Evolutionary conservation across 768 basidiomycete genomes (phyloP).

Genomic region (Mycena metata): DNA sequence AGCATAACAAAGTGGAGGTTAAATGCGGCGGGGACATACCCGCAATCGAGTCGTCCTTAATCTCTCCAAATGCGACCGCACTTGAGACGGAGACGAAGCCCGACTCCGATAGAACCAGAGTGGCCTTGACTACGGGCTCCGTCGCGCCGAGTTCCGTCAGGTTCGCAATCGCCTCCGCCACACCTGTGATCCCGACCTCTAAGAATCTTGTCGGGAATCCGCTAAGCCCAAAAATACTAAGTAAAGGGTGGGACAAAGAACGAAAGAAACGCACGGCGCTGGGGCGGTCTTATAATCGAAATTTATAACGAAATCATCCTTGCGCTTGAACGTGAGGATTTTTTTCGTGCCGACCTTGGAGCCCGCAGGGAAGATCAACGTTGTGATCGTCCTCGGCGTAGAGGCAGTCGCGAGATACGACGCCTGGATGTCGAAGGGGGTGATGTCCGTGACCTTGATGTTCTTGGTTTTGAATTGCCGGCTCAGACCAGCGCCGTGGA

Average conservation of each 20-base stretch:
- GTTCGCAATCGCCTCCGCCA: conserved; percentile 83
- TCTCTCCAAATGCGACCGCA: conserved; percentile 83
- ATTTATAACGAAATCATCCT: conserved; percentile 84
- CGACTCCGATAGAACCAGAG: conserved; percentile 85
- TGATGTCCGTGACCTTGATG: conserved; percentile 85
- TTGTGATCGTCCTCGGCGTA: conserved; percentile 76
- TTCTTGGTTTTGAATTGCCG: conserved; percentile 96
- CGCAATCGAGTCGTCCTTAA: conserved; percentile 83
- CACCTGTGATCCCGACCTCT: conserved; percentile 78
- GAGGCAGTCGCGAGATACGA: conserved; percentile 79
- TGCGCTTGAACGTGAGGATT: conserved; percentile 87
- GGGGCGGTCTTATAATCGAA: conserved; percentile 80
- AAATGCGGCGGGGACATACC: conserved; percentile 58
- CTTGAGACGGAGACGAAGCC: conserved; percentile 87
- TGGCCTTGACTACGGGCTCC: conserved; percentile 90
- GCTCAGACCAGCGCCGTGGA: conserved; percentile 90
- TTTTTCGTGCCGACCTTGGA: conserved; percentile 87
- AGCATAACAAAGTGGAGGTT: conserved; percentile 24
- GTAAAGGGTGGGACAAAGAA: neutral
- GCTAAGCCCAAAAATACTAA: conserved; percentile 49
- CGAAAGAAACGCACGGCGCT: conserved; percentile 63
- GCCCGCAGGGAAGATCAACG: conserved; percentile 81
- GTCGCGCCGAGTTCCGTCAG: conserved; percentile 85
- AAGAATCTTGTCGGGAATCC: conserved; percentile 82
- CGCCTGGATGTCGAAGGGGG: conserved; percentile 80